phyloP scores from a whole-genome alignment of 345 rosid genomes.

The Dimocarpus longan region DNA sequence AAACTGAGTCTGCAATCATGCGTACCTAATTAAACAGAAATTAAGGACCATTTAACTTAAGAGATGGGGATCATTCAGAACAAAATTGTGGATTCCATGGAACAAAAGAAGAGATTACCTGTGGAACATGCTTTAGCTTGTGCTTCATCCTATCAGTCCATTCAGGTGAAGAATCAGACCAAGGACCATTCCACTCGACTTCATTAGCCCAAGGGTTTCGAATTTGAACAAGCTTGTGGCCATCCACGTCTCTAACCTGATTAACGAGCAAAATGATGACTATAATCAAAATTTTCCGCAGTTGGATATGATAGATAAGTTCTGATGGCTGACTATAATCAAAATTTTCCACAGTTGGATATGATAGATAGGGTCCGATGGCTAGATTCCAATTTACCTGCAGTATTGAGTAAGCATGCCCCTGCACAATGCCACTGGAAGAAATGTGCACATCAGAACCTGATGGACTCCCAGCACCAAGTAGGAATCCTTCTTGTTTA shows the following conservation, averaged over 20 bases:
- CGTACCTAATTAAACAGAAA: neutral
- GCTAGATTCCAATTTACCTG: conserved; percentile 56
- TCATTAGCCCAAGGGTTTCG: conserved; percentile 99
- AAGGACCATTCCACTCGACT: conserved; percentile 99
- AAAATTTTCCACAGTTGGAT: neutral
- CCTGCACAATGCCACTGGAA: conserved; percentile 99
- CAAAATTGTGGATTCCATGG: conserved; percentile 10
- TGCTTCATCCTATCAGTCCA: conserved; percentile 99
- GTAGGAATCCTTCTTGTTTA: conserved; percentile 97
- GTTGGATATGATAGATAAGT: neutral
- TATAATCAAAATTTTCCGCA: conserved; percentile 1
- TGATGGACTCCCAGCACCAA: conserved; percentile 99
- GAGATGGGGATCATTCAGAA: neutral
- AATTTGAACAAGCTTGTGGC: conserved; percentile 97
- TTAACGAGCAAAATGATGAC: conserved; percentile 1
- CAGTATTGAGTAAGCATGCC: conserved; percentile 95
- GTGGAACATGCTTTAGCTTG: conserved; percentile 90
- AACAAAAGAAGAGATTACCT: conserved; percentile 45
- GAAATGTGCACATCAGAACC: conserved; percentile 99
- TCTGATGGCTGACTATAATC: neutral
- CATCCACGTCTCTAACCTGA: conserved; percentile 98
- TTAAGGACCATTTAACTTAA: neutral
- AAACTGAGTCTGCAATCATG: conserved; percentile 12
- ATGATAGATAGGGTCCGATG: neutral
- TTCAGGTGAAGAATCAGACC: conserved; percentile 95